phyloP scores from a whole-genome alignment of 495 filamentous ascomycete species.

The Cryomyces antarcticus region DNA sequence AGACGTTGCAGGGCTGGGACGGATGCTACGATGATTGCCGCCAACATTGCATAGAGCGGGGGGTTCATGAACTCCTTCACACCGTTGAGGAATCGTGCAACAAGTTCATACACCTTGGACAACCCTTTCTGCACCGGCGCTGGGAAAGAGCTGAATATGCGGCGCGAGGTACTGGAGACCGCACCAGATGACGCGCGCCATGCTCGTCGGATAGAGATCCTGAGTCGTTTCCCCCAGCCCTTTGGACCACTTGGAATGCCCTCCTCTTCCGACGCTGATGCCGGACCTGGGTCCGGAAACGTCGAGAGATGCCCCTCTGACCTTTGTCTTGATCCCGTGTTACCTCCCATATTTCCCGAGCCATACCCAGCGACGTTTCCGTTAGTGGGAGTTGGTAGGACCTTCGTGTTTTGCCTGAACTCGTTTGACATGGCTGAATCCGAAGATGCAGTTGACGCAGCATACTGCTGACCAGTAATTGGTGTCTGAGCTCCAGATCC shows the following conservation, averaged over 20 bases:
- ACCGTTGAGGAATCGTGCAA: conserved; percentile 37
- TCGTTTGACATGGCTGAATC: conserved; percentile 1
- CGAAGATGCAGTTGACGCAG: conserved; percentile 8
- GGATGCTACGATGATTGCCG: conserved; percentile 72
- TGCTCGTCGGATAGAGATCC: not conserved
- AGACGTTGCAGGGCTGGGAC: conserved; percentile 63
- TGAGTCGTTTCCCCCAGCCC: conserved; percentile 5
- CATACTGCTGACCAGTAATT: conserved; percentile 3
- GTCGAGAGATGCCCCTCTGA: conserved; percentile 10
- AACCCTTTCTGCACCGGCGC: conserved; percentile 33
- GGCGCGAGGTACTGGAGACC: conserved; percentile 2
- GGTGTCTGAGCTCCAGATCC: conserved; percentile 10
- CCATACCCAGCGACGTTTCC: conserved; percentile 15
- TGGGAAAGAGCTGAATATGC: conserved; percentile 33
- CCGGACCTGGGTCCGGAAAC: conserved; percentile 8
- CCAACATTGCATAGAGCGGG: conserved; percentile 89
- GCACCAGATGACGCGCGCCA: not conserved
- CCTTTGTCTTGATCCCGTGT: not conserved
- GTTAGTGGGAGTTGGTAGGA: conserved; percentile 23
- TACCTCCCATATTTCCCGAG: conserved; percentile 6
- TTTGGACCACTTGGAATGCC: conserved; percentile 5
- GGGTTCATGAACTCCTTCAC: conserved; percentile 94
- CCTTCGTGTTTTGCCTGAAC: not conserved
- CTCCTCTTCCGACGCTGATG: conserved; percentile 2
- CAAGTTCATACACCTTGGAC: conserved; percentile 19